Percentiles rank a stretch among this genome's conserved stretches.
Conservation (phyloP, 352 stramenopile genomes). For the Phytophthora foliorum region DNA sequence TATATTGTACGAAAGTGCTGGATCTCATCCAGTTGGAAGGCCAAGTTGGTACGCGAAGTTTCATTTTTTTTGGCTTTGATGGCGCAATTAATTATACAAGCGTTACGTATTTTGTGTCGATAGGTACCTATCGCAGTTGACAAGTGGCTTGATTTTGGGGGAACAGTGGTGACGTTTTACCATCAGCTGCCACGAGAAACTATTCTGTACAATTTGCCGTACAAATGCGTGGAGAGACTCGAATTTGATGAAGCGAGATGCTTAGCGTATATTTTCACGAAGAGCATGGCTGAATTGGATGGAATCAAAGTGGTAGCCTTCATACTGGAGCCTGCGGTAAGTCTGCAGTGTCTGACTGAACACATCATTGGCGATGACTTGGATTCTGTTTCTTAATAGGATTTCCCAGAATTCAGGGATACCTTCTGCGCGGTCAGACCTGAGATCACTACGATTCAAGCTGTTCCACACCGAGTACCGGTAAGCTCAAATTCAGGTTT, state of each 20-base stretch:
- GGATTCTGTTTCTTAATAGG: neutral
- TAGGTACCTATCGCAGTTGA: constrained; percentile 57
- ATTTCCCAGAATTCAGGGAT: constrained; percentile 17
- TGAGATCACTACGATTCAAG: neutral
- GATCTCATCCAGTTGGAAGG: constrained; percentile 30
- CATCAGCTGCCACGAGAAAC: constrained; percentile 47
- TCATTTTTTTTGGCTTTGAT: neutral
- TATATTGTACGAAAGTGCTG: constrained; percentile 48
- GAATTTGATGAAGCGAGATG: constrained; percentile 43
- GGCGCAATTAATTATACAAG: neutral
- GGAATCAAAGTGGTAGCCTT: constrained; percentile 23
- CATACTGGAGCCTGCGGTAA: constrained; percentile 8
- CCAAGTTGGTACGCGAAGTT: constrained; percentile 31
- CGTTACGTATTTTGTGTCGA: constrained; percentile 2
- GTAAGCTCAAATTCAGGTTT: constrained; percentile 2
- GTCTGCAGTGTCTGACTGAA: neutral
- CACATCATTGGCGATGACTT: neutral
- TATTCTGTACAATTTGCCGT: constrained; percentile 65
- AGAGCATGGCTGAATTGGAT: constrained; percentile 13
- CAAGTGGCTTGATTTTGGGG: constrained; percentile 61
- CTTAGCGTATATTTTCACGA: constrained; percentile 34
- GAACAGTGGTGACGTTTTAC: constrained; percentile 61
- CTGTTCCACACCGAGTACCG: neutral
- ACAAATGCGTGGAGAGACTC: constrained; percentile 51
- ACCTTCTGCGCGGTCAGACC: neutral